Conservation (phyloP, 306 rosid genomes). For the Styphnolobium japonicum region DNA sequence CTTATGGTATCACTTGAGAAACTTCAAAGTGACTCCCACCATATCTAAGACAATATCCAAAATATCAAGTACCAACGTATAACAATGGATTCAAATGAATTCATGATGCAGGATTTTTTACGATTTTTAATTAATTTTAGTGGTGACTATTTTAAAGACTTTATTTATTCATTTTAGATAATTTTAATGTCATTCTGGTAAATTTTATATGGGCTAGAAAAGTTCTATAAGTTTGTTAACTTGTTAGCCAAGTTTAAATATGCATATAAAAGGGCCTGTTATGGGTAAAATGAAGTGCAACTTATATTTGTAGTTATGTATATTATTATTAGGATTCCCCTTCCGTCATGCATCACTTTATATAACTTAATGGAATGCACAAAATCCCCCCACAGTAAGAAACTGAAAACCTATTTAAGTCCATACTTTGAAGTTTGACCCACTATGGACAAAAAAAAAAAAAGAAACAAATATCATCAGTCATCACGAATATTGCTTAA, state of each 20-base stretch:
- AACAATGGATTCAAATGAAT: not conserved
- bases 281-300: not conserved
- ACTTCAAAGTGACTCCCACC: not conserved
- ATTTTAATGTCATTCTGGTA: not conserved
- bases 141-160: not conserved
- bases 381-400: conserved; percentile 4
- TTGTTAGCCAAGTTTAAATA: not conserved
- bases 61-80: not conserved
- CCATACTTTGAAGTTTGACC: not conserved
- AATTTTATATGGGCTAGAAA: not conserved
- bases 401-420: not conserved
- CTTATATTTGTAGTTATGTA: not conserved
- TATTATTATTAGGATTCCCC: not conserved
- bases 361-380: not conserved
- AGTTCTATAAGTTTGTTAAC: not conserved
- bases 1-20: not conserved
- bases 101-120: not conserved
- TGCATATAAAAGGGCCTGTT: not conserved
- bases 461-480: not conserved
- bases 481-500: not conserved
- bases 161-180: not conserved
- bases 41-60: not conserved
- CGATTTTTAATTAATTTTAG: not conserved
- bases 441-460: not conserved
- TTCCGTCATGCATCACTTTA: not conserved